Percentiles rank a stretch among this genome's conserved stretches.
phyloP scores from a whole-genome alignment of 108 stramenopile genomes.

The Parmales sp. region DNA sequence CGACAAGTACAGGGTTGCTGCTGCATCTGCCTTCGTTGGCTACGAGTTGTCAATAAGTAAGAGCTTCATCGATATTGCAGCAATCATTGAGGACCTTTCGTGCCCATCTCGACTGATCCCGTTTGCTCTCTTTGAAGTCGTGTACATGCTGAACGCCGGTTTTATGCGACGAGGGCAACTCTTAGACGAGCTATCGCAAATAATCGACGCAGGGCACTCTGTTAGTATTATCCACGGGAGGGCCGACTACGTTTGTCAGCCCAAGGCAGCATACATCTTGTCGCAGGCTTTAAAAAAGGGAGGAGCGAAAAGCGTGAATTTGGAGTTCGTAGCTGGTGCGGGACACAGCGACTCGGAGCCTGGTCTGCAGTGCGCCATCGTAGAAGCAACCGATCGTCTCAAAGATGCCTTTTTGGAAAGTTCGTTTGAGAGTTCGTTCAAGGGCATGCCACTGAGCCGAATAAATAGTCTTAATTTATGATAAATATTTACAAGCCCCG shows the following conservation, averaged over 20 bases:
- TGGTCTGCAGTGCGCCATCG: background rate
- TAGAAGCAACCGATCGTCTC: background rate
- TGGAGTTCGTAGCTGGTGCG: slow-evolving; percentile 15
- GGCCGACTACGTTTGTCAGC: slow-evolving; percentile 21
- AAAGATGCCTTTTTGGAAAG: background rate
- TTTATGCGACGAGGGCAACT: slow-evolving; percentile 28
- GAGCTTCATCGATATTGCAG: background rate
- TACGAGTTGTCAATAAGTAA: slow-evolving; percentile 21
- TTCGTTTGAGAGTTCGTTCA: background rate
- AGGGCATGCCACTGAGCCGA: no score
- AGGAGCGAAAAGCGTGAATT: background rate
- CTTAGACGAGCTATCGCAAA: slow-evolving; percentile 24
- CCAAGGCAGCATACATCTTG: slow-evolving; percentile 12
- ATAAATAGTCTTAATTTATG: no score
- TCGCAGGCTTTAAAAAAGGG: background rate
- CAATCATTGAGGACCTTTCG: background rate
- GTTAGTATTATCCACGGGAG: slow-evolving; percentile 16
- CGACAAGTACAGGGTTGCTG: background rate
- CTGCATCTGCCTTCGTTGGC: slow-evolving; percentile 20
- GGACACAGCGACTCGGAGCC: slow-evolving; percentile 11
- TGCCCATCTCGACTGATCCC: slow-evolving; percentile 14
- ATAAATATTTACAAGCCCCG: no score
- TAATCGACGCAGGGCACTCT: background rate
- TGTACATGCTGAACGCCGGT: slow-evolving; percentile 34
- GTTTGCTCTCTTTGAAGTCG: slow-evolving; percentile 32